These are phyloP conservation scores for Fusarium tuaranense DNA, from an alignment of 2,329 filamentous ascomycete genomes.

Conservation along the genomic window DNA sequence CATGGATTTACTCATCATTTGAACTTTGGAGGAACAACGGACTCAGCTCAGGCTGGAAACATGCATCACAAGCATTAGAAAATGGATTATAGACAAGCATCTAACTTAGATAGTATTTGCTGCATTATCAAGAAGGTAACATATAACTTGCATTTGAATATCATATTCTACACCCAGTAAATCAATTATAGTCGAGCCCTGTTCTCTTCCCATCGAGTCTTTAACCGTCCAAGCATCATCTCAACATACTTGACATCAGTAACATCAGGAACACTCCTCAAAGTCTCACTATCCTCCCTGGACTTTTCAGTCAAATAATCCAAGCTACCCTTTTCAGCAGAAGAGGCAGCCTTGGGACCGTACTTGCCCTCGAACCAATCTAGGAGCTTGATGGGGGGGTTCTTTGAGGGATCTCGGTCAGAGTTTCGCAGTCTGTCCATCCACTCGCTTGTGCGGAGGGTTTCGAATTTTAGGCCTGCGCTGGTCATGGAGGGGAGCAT, in stretches of 20 bases:
- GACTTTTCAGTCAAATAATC: slow-evolving; percentile 32
- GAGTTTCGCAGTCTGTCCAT: slow-evolving; percentile 56
- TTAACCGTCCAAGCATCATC: slow-evolving; percentile 26
- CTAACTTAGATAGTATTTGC: slow-evolving; percentile 1
- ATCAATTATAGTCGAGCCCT: background rate
- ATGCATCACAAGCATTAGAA: slow-evolving; percentile 2
- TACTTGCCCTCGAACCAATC: slow-evolving; percentile 60
- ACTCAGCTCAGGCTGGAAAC: background rate
- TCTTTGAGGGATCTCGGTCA: slow-evolving; percentile 57
- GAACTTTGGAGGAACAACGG: background rate
- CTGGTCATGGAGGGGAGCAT: slow-evolving; percentile 60
- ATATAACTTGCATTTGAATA: background rate
- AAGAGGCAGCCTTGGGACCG: slow-evolving; percentile 23
- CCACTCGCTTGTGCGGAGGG: slow-evolving; percentile 58
- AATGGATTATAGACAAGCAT: background rate
- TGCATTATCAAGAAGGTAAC: background rate
- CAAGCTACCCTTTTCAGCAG: slow-evolving; percentile 16
- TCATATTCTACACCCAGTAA: background rate
- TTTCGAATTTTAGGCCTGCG: slow-evolving; percentile 59
- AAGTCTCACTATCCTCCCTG: slow-evolving; percentile 27
- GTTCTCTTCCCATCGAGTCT: slow-evolving; percentile 8
- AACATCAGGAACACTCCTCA: slow-evolving; percentile 33
- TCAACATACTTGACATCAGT: slow-evolving; percentile 25
- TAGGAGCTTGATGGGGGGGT: slow-evolving; percentile 64
- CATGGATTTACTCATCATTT: background rate